Base-by-base conservation (phyloP, 306 rosid genomes). In the Vachellia collinsii region DNA sequence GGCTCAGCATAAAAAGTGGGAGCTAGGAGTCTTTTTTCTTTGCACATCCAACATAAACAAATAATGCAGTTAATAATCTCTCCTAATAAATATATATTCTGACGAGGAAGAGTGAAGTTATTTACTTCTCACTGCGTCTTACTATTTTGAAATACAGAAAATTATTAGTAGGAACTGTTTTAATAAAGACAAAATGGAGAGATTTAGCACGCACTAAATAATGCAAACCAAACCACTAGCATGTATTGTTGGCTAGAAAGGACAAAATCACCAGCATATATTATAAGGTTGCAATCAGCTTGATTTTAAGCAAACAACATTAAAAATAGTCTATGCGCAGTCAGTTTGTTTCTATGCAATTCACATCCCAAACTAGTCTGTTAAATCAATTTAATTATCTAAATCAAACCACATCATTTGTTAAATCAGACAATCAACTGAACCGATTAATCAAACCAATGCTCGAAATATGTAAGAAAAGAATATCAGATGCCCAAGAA, bases 401-500 rank as follows among this genome's bases (percentile, higher is more conserved):
- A 20, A 29, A 50, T 72, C 72, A 68, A 68, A 42, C 73, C 37
- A 42, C 37, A 23, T 61, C 38, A 23, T 23, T 25, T 11, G 66
- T 23, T 61, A 25, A 61, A 23, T 11, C 38, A 61, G 66, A 61
- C 17, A 71, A 66, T 8, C 48, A 51, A 72, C 72, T 44, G 3
- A 72, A 80, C 43, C 41, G 56, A 83, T 37, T 7, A 39, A n/a
- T 71, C 72, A n/a, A 41, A 67, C 25, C 29, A 67, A 41, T 19
- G 20, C 23, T 68, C 5, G 9, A 68, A 42, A 23, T 38, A 65
- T 58, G 71, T 25, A 54, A 68, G 41, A 84, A 67, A 82, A 84
- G 75, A 77, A 48, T 91, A 94, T 97, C 97, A 94, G 83, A 84
- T 94, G 97, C 11, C 99, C 97, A 16, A 94, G 97, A 80, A 93